Percentiles rank a stretch among this genome's conserved stretches.
Evolutionary conservation across 371 early-diverging fungal genomes (phyloP).

Genomic region (Mucor lusitanicus): DNA sequence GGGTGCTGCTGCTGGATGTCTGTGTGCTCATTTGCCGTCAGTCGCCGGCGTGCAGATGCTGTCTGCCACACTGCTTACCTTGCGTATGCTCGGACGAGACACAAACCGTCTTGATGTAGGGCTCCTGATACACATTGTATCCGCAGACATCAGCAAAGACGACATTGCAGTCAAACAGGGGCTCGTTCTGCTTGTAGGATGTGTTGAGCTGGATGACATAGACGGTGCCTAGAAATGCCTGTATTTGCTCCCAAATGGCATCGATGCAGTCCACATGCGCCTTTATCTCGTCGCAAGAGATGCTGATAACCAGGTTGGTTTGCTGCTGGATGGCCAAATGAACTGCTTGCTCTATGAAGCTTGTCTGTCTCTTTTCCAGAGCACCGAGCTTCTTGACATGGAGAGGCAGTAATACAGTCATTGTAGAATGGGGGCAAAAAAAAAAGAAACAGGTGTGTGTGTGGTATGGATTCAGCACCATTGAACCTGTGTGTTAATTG

Average conservation of each 20-base stretch:
- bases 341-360: conserved; percentile 13
- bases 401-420: conserved; percentile 13
- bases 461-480: not conserved
- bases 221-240: conserved; percentile 32
- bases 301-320: conserved; percentile 8
- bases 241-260: conserved; percentile 34
- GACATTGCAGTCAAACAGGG: conserved; percentile 39
- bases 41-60: no score
- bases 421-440: not conserved
- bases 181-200: conserved; percentile 23
- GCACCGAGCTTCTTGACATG: not conserved
- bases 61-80: not conserved
- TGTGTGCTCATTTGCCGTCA: no score
- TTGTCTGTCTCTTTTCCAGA: conserved; percentile 2
- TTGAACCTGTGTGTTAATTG: not conserved
- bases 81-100: not conserved
- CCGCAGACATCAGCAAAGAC: conserved; percentile 39
- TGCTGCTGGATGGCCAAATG: conserved; percentile 3
- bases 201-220: conserved; percentile 34
- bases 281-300: conserved; percentile 22
- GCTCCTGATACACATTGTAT: conserved; percentile 25
- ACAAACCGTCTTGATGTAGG: conserved; percentile 19
- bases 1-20: not conserved
- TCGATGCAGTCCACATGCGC: conserved; percentile 10
- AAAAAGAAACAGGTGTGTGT: not conserved